Evolutionary conservation across 2,329 filamentous ascomycete genomes (phyloP).

Genomic region (Talaromyces marneffei): DNA sequence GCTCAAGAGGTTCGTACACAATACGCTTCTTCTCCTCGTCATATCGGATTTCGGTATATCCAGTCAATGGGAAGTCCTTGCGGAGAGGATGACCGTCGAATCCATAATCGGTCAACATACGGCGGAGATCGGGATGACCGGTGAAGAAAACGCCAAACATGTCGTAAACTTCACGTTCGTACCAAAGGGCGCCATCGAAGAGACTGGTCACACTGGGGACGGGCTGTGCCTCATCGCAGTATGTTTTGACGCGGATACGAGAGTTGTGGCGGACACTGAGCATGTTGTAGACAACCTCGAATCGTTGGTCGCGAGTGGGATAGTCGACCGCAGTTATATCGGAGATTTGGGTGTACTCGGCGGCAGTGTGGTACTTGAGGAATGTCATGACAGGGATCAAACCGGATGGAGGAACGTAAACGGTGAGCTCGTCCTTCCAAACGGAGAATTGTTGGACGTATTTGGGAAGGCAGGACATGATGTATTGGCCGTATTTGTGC

Average conservation of each 20-base stretch:
- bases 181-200: conserved; percentile 97
- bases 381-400: conserved; percentile 90
- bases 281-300: conserved; percentile 97
- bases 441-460: conserved; percentile 99
- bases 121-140: conserved; percentile 87
- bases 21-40: conserved; percentile 99
- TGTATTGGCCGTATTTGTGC: conserved; percentile 91
- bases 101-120: conserved; percentile 99
- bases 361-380: conserved; percentile 94
- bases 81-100: conserved; percentile 96
- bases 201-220: conserved; percentile 81
- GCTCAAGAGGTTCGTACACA: conserved; percentile 92
- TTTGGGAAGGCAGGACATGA: conserved; percentile 95
- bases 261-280: conserved; percentile 94
- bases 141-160: conserved; percentile 96
- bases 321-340: conserved; percentile 94
- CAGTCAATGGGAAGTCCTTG: conserved; percentile 96
- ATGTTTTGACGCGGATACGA: conserved; percentile 96
- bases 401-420: conserved; percentile 83
- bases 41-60: conserved; percentile 96
- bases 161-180: conserved; percentile 96
- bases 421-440: conserved; percentile 97
- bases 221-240: conserved; percentile 90
- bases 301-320: conserved; percentile 89
- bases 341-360: conserved; percentile 90